Evolutionary conservation across 345 rosid species (phyloP), one percentile per base, ranked within the genome.

Genomic region (Euphorbia peplus): DNA sequence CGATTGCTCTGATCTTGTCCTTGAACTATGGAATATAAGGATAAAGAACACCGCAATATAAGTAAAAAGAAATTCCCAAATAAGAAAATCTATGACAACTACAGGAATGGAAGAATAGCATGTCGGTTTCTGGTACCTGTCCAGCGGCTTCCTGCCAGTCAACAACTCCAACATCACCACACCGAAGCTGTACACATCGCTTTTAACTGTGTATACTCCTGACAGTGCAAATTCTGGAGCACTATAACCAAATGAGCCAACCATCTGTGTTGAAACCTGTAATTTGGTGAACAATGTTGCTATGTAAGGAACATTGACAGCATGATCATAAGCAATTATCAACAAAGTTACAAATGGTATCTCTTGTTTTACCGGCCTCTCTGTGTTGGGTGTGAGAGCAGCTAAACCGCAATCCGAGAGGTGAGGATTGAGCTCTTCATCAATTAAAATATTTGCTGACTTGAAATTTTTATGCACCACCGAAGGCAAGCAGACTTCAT

Each of bases 201-300:
- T 95, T 83, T 92, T 90, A 19, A 89, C 98, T 1, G 98, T 95
- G 68, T 95, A 95, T 41, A 92, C 75, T 71, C 99, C 99, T 0
- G 99, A 95, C 83, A 95, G 75, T 32, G 91, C 98, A 83, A 92
- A 95, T 82, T 95, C 98, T 5, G 99, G 99, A 50, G 99, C 97
- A 42, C 99, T 95, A 64, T 95, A 95, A 74, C 98, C 99, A 72
- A 95, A 95, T 52, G 98, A 88, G 69, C 97, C 99, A 75, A 92
- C 90, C 91, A 95, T 79, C 82, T 90, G 92, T 4, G 98, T 84
- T 41, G 98, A 86, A 66, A 92, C 90, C 99, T 95, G 89, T 64
- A 64, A 70, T 56, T n/a, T 18, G 57, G 44, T 28, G 48, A 72
- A 72, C 16, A 46, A 68, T 58, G 66, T 22, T 29, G 18, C 12